Base-by-base conservation (phyloP, 345 rosid genomes). In the Lagerstroemia speciosa region DNA sequence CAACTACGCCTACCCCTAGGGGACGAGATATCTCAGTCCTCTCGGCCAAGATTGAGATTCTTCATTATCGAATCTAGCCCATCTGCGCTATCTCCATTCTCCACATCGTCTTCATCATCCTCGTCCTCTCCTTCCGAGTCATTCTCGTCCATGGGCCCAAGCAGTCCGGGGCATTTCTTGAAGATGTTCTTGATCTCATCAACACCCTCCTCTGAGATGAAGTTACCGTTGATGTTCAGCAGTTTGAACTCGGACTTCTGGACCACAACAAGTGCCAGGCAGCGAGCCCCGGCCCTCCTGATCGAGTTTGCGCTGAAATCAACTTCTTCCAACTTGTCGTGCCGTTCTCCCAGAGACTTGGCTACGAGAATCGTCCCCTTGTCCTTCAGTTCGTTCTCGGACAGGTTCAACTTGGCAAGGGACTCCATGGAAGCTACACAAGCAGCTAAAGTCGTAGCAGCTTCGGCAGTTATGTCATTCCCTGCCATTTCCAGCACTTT, bases 331-430 rank as follows among this genome's bases (percentile, higher is more conserved):
- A 89, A 63, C 65, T 77, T 77, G 61, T 64, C 32, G 58, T 85
- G 94, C 46, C 77, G 86, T 67, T 82, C 86, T 77, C 81, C 91
- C 70, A 93, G 64, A 64, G 81, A 90, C 80, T 83, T 88, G 62
- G 80, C 80, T 38, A 93, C 83, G 74, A 73, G 78, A 67, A 89
- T 76, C 45, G 86, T 74, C 55, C 98, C 97, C 72, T 84, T 89
- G 41, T 93, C 98, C 81, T 82, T 89, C 22, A 93, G 91, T 77
- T 91, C 95, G 73, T 93, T 93, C 81, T 93, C 97, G 66, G 87
- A 79, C 89, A 91, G 72, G 81, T 84, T 91, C 83, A 93, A 76
- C 87, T 80, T 87, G 72, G 72, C 80, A 27, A 93, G 86, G 43
- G 75, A 69, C 55, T 74, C 83, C 80, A 87, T 93, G 8, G 70